Evolutionary conservation across 1,284 basidiomycete genomes (phyloP), one percentile per base, ranked within the genome.

Genomic region (Heterobasidion occidentale): DNA sequence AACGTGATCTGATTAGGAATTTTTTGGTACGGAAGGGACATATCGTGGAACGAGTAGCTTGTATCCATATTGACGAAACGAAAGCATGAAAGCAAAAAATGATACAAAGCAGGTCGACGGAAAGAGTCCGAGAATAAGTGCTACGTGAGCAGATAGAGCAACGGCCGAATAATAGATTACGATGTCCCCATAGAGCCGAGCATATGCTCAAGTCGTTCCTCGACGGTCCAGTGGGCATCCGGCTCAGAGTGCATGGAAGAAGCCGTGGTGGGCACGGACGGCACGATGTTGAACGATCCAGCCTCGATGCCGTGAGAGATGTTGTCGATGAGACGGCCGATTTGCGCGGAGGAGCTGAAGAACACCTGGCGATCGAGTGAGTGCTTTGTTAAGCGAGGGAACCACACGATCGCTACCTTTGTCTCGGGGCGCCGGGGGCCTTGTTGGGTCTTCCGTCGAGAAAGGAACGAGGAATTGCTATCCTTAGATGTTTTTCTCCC

Each of bases 271-370:
- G 67, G 59, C 64, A 65, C 57, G 63, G 67, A 63, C 1, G 77
- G 73, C 36, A 72, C 64, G 65, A 90, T 82, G 65, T 90, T 91
- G 74, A 91, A 90, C 34, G 88, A 86, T 48, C 88, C 90, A 51
- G 88, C 77, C 62, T 92, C 89, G 74, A 82, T 81, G 44, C 83
- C 86, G 68, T 83, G 83, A 52, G 89, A 90, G 63, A 92, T 78
- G 64, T 75, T 83, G 65, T 92, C 89, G 58, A 92, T 89, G 56
- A 92, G 76, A 60, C 83, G 86, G 49, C 86, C 88, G 66, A 92
- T 90, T 60, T 90, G 84, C 42, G 82, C 78, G 35, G 86, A 77
- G 19, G 86, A 82, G 62, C 85, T 88, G 72, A 88, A 88, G 73
- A 86, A 90, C 65, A 92, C 83, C 89, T 92, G 67, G 55, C 57